These are phyloP conservation scores for Russula vinacea DNA, from an alignment of 768 basidiomycete genomes.

Conservation along the genomic window DNA sequence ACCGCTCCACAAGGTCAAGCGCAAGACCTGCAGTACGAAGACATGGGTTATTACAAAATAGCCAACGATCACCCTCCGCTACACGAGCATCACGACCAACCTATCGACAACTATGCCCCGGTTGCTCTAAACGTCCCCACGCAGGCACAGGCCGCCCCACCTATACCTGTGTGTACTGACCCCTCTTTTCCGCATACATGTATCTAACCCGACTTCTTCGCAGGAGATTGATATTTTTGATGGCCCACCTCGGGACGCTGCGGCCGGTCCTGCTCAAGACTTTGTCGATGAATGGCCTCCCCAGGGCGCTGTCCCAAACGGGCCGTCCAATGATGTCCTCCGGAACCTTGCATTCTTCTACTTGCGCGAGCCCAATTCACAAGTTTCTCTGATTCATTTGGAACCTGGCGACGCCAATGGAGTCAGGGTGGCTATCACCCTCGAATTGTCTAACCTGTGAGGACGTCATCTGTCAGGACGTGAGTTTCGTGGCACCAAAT, in stretches of 20 bases:
- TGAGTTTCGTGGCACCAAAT: no score
- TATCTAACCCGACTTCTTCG: not conserved
- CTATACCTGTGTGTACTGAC: not conserved
- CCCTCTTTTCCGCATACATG: not conserved
- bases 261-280: not conserved
- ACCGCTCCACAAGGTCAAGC: no score
- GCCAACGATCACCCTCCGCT: no score
- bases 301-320: not conserved
- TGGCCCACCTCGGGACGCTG: not conserved
- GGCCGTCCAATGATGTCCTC: not conserved
- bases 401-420: not conserved
- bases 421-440: not conserved
- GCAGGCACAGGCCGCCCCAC: not conserved
- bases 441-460: not conserved
- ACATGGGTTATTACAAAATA: no score
- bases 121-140: not conserved
- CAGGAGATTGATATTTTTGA: not conserved
- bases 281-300: not conserved
- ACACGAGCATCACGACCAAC: not conserved
- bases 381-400: not conserved
- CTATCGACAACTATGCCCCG: not conserved
- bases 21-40: no score
- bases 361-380: not conserved
- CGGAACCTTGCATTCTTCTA: not conserved
- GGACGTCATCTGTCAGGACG: not conserved